These are phyloP conservation scores for Talaromyces sp. DNA, from an alignment of 2,329 filamentous ascomycete genomes.

Conservation along the genomic window DNA sequence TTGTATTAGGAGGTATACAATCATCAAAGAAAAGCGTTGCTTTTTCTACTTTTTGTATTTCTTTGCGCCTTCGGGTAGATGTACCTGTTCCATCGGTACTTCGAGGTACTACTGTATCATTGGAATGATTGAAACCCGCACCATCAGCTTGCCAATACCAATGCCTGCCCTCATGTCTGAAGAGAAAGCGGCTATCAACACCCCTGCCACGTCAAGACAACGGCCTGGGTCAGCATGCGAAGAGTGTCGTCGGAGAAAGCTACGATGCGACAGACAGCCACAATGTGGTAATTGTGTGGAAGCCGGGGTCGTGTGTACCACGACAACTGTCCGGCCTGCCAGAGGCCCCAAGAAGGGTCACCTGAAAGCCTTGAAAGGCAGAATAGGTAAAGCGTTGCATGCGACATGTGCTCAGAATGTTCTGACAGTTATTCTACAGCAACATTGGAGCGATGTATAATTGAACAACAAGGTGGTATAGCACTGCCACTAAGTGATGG, in stretches of 20 bases:
- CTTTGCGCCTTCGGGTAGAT: neutral
- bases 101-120: neutral
- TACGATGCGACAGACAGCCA: conserved; percentile 79
- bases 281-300: conserved; percentile 80
- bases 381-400: conserved; percentile 24
- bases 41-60: neutral
- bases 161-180: conserved; percentile 14
- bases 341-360: conserved; percentile 92
- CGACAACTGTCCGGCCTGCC: conserved; percentile 26
- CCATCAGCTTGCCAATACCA: conserved; percentile 12
- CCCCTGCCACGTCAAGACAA: conserved; percentile 23
- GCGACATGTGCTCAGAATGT: neutral
- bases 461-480: conserved; percentile 26
- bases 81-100: neutral
- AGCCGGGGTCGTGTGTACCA: conserved; percentile 28
- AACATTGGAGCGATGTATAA: conserved; percentile 28
- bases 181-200: conserved; percentile 7
- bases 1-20: neutral
- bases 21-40: neutral
- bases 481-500: conserved; percentile 16
- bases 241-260: conserved; percentile 86
- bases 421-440: conserved; percentile 18
- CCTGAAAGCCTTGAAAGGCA: conserved; percentile 57
- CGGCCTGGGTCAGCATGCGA: conserved; percentile 64
- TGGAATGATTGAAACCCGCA: conserved; percentile 16